Base-by-base conservation (phyloP, 2,329 filamentous ascomycete species). In the Blastomyces parvus region DNA sequence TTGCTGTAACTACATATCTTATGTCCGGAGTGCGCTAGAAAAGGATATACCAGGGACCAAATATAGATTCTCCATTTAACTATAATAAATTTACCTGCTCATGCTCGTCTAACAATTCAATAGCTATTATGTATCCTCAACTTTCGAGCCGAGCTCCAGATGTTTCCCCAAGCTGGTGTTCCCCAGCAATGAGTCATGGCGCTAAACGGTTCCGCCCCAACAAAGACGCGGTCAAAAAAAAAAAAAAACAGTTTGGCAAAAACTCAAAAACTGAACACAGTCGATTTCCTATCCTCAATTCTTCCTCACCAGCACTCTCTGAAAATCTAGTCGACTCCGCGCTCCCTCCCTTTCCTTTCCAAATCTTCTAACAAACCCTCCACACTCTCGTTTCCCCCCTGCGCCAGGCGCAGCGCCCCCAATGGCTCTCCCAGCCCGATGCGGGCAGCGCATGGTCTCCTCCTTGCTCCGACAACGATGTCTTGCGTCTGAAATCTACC, bases 361-460 rank as follows among this genome's bases (percentile, higher is more conserved):
- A 2, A 25, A 13, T 38, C 36, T 56, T 25, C 58, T 27, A 52
- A 40, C 46, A 50, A n/a, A 55, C 46, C 63, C 59, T 63, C 62
- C 65, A 60, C 62, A 65, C 58, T 60, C 63, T 66, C 65, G 56
- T 62, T 67, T 65, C 33, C 30, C 62, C 64, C 56, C 60, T 66
- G 62, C 62, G 67, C 65, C 66, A 62, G 67, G 73, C 72, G 73
- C 72, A 67, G 70, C 68, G 50, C 38, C 73, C 74, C 73, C 74
- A 73, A 78, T 78, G 76, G 76, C 75, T 76, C 73, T 78, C 70
- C 72, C 75, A 68, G 75, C 76, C 75, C 76, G 76, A 68, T 77
- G 73, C 71, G 76, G 76, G 72, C 76, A 77, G 70, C 64, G 66
- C 46, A 74, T 74, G 66, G 70, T 74, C 62, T 72, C 74, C 66